phyloP scores from a whole-genome alignment of 1,139 yeast genomes.

The Kurtzmaniella quercitrusa region DNA sequence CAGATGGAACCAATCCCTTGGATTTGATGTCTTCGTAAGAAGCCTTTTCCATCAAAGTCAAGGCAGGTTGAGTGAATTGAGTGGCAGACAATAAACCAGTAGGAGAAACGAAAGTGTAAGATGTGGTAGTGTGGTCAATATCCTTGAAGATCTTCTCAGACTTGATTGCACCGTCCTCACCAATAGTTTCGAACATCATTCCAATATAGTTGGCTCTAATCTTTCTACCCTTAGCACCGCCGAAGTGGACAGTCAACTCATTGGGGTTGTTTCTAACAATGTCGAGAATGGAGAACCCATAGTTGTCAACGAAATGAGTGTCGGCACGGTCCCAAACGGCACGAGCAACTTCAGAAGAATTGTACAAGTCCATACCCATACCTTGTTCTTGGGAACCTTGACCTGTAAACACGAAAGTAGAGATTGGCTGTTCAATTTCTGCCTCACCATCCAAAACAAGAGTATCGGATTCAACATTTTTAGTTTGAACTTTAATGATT shows the following conservation, averaged over 20 bases:
- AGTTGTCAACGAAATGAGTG: conserved; percentile 82
- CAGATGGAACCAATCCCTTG: conserved; percentile 92
- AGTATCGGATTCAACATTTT: conserved; percentile 72
- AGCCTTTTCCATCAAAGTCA: conserved; percentile 98
- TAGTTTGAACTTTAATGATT: conserved; percentile 87
- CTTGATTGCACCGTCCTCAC: conserved; percentile 74
- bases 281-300: conserved; percentile 94
- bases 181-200: conserved; percentile 97
- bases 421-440: conserved; percentile 95
- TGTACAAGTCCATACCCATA: conserved; percentile 99
- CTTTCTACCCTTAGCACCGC: conserved; percentile 95
- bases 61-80: conserved; percentile 98
- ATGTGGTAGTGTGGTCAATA: conserved; percentile 75
- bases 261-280: conserved; percentile 95
- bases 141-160: conserved; percentile 95
- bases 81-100: conserved; percentile 96
- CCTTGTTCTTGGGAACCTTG: conserved; percentile 99
- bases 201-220: conserved; percentile 92
- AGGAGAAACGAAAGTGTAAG: conserved; percentile 86
- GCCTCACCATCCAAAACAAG: conserved; percentile 91
- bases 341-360: conserved; percentile 85
- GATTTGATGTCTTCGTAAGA: conserved; percentile 96
- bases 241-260: conserved; percentile 92
- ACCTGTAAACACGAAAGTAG: conserved; percentile 97
- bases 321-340: conserved; percentile 99